Evolutionary conservation across 495 filamentous ascomycete species (phyloP).

Genomic region (Neurospora sp.): DNA sequence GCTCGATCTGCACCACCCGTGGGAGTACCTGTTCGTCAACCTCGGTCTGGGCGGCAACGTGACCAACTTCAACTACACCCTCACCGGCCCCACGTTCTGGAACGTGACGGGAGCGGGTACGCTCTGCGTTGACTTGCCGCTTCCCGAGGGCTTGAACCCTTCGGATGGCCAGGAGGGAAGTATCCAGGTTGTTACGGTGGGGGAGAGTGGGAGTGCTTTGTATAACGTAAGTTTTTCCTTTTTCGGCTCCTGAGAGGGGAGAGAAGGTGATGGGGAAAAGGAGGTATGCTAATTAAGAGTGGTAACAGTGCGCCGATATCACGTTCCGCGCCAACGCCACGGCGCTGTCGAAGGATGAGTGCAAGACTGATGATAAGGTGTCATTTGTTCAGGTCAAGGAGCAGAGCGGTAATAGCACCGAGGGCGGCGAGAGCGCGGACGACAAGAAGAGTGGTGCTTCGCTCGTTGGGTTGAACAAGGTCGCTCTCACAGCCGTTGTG

Average conservation of each 20-base stretch:
- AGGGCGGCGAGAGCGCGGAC: not conserved
- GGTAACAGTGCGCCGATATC: constrained; percentile 52
- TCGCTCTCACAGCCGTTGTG: constrained; percentile 40
- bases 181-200: constrained; percentile 50
- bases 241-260: not conserved
- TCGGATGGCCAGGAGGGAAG: constrained; percentile 42
- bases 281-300: not conserved
- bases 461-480: constrained; percentile 14
- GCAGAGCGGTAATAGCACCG: constrained; percentile 2
- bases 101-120: constrained; percentile 54
- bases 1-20: constrained; percentile 43
- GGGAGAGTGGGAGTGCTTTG: constrained; percentile 36
- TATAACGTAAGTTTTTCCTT: constrained; percentile 46
- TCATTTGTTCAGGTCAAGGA: constrained; percentile 8
- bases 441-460: constrained; percentile 6
- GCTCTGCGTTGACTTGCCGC: constrained; percentile 43
- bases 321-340: constrained; percentile 40
- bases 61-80: constrained; percentile 50
- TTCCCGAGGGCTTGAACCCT: constrained; percentile 31
- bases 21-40: constrained; percentile 53
- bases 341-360: constrained; percentile 29
- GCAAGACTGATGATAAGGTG: constrained; percentile 39
- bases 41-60: constrained; percentile 47
- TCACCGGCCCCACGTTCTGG: constrained; percentile 34
- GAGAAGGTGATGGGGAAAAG: not conserved